phyloP scores from a whole-genome alignment of 768 basidiomycete genomes.

The Boletus rubroflammeus region DNA sequence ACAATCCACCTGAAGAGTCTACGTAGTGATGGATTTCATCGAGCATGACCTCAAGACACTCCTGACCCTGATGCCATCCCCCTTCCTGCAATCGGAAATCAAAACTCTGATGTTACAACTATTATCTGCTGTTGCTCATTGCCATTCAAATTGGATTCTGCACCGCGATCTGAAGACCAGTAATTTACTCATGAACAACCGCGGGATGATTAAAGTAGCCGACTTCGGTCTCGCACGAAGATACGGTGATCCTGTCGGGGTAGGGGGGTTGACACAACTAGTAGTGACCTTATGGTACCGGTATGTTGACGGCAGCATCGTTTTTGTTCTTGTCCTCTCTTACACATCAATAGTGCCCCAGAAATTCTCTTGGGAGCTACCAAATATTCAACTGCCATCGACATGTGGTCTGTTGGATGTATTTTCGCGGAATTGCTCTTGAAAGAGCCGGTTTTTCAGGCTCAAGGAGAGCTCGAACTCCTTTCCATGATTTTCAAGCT shows the following conservation, averaged over 20 bases:
- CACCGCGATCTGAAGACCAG: slow-evolving; percentile 98
- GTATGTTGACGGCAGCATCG: slow-evolving; percentile 43
- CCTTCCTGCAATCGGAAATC: slow-evolving; percentile 96
- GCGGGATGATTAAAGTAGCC: slow-evolving; percentile 97
- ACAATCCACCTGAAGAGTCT: slow-evolving; percentile 60
- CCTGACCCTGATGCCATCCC: slow-evolving; percentile 90
- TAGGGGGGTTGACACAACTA: slow-evolving; percentile 95
- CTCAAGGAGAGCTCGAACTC: slow-evolving; percentile 92
- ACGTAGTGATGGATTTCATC: slow-evolving; percentile 99
- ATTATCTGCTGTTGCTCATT: slow-evolving; percentile 88
- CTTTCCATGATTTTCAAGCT: slow-evolving; percentile 93
- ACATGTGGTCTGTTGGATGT: slow-evolving; percentile 99
- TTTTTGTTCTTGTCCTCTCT: slow-evolving; percentile 9
- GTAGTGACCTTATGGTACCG: slow-evolving; percentile 99
- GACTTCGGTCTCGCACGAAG: slow-evolving; percentile 96
- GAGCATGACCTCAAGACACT: slow-evolving; percentile 99
- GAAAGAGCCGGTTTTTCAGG: slow-evolving; percentile 96
- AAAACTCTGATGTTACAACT: slow-evolving; percentile 95
- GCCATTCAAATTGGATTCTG: slow-evolving; percentile 96
- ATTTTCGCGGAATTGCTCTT: slow-evolving; percentile 95
- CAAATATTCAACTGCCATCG: slow-evolving; percentile 92
- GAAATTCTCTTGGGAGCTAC: slow-evolving; percentile 92
- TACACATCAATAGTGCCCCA: slow-evolving; percentile 61
- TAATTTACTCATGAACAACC: slow-evolving; percentile 97
- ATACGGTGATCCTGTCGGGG: slow-evolving; percentile 94